Evolutionary conservation across 2,329 filamentous ascomycete genomes (phyloP), one percentile per base, ranked within the genome.

Genomic region (Teratosphaeria gauchensis): DNA sequence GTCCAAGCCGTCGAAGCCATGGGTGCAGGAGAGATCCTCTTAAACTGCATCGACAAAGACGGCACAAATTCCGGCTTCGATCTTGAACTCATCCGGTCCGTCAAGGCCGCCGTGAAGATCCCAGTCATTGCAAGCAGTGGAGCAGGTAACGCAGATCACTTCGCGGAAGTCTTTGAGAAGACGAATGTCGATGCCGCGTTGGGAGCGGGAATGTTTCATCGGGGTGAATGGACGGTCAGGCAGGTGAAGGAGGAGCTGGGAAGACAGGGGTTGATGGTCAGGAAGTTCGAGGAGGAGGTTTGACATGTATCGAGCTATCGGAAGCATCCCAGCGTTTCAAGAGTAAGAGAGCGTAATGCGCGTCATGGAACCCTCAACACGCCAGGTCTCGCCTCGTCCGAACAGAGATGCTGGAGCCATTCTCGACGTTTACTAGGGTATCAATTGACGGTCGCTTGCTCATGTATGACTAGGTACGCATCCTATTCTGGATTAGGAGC

Each of bases 31-130:
- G 94, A 99, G 79, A 89, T 99, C 59, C 78, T 99, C 56, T 83
- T 99, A 58, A 99, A 99, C 76, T 96, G 92, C 78, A 99, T 99
- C 69, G 94, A 99, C 78, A 90, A 88, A 71, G 94, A 99, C 73
- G 94, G 94, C 57, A 94, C 89, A 58, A 96, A 95, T 76, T 88
- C 84, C 66, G 94, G 94, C 1, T 99, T 96, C 71, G 94, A 99
- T 74, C 80, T 96, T 9, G 94, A 97, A 77, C 80, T 99, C 58
- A 90, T 99, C 68, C 77, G 82, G 55, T 88, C 92, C 71, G 92
- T 97, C 60, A 99, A 99, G 77, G 78, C 72, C n/a, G 84, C 89
- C 19, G 83, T 96, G 63, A 88, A 82, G 70, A 96, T 99, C 64
- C 94, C 94, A 6, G 94, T 99, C 55, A 95, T 99, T 75, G 92